phyloP scores from a whole-genome alignment of 352 stramenopile species.

The Globisporangium orthogonon region DNA sequence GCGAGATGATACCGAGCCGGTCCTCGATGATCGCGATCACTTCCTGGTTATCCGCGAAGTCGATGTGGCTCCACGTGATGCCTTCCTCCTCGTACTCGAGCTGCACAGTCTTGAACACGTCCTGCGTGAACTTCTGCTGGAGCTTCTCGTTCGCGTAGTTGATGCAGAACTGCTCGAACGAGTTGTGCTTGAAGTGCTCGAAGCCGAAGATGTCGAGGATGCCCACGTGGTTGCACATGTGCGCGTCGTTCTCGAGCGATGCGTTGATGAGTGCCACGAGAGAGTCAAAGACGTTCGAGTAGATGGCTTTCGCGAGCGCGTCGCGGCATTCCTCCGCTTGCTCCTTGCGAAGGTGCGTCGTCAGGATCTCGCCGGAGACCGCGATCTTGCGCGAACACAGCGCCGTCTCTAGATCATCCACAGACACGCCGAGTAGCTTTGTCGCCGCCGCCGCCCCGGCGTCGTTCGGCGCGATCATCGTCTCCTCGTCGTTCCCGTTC shows the following conservation, averaged over 20 bases:
- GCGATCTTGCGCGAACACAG: conserved; percentile 90
- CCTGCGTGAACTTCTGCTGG: conserved; percentile 86
- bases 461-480: conserved; percentile 47
- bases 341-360: conserved; percentile 48
- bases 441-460: conserved; percentile 42
- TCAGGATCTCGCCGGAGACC: conserved; percentile 68
- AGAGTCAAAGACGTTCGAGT: conserved; percentile 90
- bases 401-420: conserved; percentile 86
- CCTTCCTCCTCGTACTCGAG: conserved; percentile 96
- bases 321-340: conserved; percentile 81
- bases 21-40: conserved; percentile 84
- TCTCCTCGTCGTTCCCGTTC: conserved; percentile 79
- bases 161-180: conserved; percentile 83
- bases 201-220: conserved; percentile 99
- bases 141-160: conserved; percentile 84
- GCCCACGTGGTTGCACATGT: conserved; percentile 87
- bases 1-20: conserved; percentile 85
- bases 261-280: conserved; percentile 91
- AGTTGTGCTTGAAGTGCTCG: conserved; percentile 96
- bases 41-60: conserved; percentile 89
- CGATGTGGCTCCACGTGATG: conserved; percentile 89
- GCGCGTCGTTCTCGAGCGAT: conserved; percentile 71
- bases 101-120: conserved; percentile 90
- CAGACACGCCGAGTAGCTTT: conserved; percentile 86
- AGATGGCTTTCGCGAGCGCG: conserved; percentile 92